phyloP scores from a whole-genome alignment of 1,139 yeast genomes.

The Pichia sp. region DNA sequence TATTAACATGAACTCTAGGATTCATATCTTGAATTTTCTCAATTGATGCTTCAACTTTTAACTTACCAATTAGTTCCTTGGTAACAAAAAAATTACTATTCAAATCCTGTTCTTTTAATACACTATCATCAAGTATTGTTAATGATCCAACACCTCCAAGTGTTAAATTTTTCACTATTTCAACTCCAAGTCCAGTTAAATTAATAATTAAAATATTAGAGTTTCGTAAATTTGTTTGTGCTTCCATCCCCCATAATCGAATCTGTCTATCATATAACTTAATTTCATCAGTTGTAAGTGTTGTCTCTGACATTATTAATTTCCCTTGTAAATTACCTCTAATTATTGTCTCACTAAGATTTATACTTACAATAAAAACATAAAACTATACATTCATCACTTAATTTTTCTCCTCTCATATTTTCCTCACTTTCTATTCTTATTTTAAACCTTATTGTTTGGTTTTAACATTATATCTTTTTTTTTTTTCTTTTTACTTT shows the following conservation, averaged over 20 bases:
- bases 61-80: constrained; percentile 47
- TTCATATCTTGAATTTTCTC: constrained; percentile 64
- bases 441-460: not conserved
- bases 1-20: constrained; percentile 57
- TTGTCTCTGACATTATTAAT: not conserved
- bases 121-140: constrained; percentile 58
- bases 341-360: too few species aligned
- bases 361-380: too few species aligned
- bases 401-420: too few species aligned
- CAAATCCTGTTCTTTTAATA: constrained; percentile 56
- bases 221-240: constrained; percentile 74
- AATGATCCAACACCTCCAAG: constrained; percentile 83
- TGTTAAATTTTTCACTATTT: constrained; percentile 80
- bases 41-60: constrained; percentile 50
- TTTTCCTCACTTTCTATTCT: too few species aligned
- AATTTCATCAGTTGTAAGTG: constrained; percentile 55
- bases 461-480: not conserved
- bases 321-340: not conserved
- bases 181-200: constrained; percentile 82
- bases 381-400: too few species aligned
- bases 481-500: not conserved
- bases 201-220: constrained; percentile 77
- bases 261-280: constrained; percentile 94
- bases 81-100: constrained; percentile 77
- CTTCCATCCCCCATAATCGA: constrained; percentile 93